Base-by-base conservation (phyloP, 371 early-diverging fungal species). In the Rhizomucor pusillus region DNA sequence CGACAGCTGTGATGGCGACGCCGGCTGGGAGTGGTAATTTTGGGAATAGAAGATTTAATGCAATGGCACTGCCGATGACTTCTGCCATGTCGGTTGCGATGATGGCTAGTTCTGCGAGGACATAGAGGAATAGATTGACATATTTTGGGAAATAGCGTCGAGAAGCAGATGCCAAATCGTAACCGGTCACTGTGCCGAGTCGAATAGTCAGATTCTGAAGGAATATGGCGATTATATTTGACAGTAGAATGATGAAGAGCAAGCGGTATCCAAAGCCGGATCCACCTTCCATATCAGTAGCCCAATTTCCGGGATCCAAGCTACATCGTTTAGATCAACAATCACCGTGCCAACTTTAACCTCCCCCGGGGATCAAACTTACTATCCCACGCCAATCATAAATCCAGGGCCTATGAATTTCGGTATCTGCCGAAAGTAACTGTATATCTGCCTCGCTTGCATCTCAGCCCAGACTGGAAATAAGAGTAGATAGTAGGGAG, bases 11-110 rank as follows among this genome's bases (percentile, higher is more conserved):
- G 45, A 93, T 76, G 19, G 87, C 84, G 5, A 91, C 86, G n/a
- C 92, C 91, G 63, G 81, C 83, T 5, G 84, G 76, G 43, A 91
- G 59, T 0, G 91, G 89, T 24, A 91, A 48, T 6, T 65, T 68
- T 1, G 71, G 71, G 60, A 90, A 87, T n/a, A 93, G 69, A n/a
- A 91, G 64, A 35, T 90, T 87, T 12, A 93, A 62, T 0, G 89
- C 91, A 53, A 93, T 86, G 0, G 91, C 93, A 40, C 88, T 84
- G 40, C 92, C 93, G 65, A 93, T 91, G 45, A 90, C 91, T 65
- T 92, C 90, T 13, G 92, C 91, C 29, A 90, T 70, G 65, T 90
- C 87, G 19, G 80, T 82, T 2, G 89, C 87, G 47, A 91, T 82
- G 43, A 91, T 90, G 20, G 90, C 91, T 16, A 83, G 49, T 57